These are phyloP conservation scores for Talaromyces adpressus DNA, from an alignment of 495 filamentous ascomycete species.

Conservation along the genomic window DNA sequence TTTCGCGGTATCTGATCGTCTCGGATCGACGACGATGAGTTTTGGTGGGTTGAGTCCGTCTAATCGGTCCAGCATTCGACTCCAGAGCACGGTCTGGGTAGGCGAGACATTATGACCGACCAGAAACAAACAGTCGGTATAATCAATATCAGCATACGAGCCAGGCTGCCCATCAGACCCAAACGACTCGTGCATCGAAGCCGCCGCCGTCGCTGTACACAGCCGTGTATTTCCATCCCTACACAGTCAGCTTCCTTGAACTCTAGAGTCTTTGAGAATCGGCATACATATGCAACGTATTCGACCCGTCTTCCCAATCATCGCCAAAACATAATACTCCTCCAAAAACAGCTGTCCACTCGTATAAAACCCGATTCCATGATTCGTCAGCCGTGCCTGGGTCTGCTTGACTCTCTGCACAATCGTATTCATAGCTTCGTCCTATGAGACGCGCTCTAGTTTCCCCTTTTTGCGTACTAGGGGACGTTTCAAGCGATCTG, in stretches of 20 bases:
- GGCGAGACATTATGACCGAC: slow-evolving; percentile 6
- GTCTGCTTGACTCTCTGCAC: slow-evolving; percentile 12
- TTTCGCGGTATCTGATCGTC: slow-evolving; percentile 11
- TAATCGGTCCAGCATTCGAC: slow-evolving; percentile 11
- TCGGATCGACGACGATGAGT: slow-evolving; percentile 15
- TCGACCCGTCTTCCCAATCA: slow-evolving; percentile 13
- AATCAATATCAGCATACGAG: slow-evolving; percentile 8
- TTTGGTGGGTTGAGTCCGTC: slow-evolving; percentile 12
- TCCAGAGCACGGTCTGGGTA: slow-evolving; percentile 14
- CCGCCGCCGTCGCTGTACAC: slow-evolving; percentile 12
- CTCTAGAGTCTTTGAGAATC: neutral
- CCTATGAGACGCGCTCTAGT: slow-evolving; percentile 12
- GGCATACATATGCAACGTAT: slow-evolving; percentile 13
- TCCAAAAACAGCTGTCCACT: slow-evolving; percentile 15
- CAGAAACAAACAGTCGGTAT: slow-evolving; percentile 4
- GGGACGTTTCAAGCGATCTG: slow-evolving; percentile 12
- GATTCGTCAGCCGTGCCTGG: slow-evolving; percentile 5
- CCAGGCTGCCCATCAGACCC: slow-evolving; percentile 8
- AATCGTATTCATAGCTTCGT: slow-evolving; percentile 13
- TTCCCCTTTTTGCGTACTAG: slow-evolving; percentile 12
- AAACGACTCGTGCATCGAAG: slow-evolving; percentile 11
- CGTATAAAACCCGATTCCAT: slow-evolving; percentile 16
- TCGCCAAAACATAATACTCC: slow-evolving; percentile 14
- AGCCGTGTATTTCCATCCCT: slow-evolving; percentile 13
- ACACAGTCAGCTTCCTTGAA: neutral